Percentiles rank a stretch among this genome's conserved stretches.
These are phyloP conservation scores for Microcos paniculata DNA, from an alignment of 345 rosid genomes.

Conservation along the genomic window DNA sequence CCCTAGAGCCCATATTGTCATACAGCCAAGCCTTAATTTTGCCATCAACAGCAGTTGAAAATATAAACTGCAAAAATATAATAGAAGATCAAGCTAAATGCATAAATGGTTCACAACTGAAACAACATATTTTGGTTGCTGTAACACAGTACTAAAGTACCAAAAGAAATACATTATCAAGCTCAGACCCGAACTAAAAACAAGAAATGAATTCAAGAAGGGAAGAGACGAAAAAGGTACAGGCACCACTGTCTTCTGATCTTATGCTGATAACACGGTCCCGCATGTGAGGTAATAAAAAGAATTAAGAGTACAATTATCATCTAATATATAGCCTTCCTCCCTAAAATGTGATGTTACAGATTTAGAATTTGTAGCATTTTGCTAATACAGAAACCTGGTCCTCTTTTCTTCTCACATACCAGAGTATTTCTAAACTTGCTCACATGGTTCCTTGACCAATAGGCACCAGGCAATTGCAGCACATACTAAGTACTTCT, in stretches of 20 bases:
- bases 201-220: too few relatives aligned
- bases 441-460: background rate
- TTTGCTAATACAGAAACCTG: background rate
- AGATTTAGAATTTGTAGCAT: background rate
- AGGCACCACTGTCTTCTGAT: background rate
- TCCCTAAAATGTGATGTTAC: background rate
- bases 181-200: background rate
- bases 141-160: too few relatives aligned
- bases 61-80: conserved; percentile 57
- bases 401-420: background rate
- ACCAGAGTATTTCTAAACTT: background rate
- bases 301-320: background rate
- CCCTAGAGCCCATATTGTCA: conserved; percentile 75
- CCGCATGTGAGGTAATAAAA: background rate
- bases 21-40: conserved; percentile 95
- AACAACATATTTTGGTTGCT: background rate
- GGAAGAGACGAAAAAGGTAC: background rate
- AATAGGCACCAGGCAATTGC: background rate
- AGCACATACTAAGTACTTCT: background rate
- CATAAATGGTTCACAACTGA: background rate
- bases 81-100: background rate
- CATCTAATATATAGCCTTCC: background rate
- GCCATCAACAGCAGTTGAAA: conserved; percentile 88
- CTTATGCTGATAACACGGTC: background rate
- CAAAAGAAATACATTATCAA: too few relatives aligned